Evolutionary conservation across 352 stramenopile genomes (phyloP), one percentile per base, ranked within the genome.

Genomic region (Globisporangium irregulare): DNA sequence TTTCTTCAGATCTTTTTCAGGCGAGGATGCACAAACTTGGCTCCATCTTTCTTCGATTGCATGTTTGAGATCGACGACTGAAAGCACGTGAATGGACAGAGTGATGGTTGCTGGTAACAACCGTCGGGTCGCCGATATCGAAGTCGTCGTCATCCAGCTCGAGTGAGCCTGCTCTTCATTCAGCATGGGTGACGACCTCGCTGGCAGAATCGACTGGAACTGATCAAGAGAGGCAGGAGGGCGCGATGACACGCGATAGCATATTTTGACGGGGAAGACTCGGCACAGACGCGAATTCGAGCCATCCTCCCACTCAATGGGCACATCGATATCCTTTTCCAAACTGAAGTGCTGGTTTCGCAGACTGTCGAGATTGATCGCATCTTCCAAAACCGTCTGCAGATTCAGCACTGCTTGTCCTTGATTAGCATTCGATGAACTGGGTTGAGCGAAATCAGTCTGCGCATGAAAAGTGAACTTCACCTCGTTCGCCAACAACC

Each of bases 361-460:
- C 15, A 27, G 36, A 20, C 60, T n/a, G 8, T 29, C 10, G 24
- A 24, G 2, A 22, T 34, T 34, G 6, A 25, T 9, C 46, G 18
- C n/a, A 24, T 36, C 20, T 5, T 24, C 9, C 1, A 51, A 61
- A 20, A 22, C 55, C n/a, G 1, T 32, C 34, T 67, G 55, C 12
- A 81, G 53, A 62, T 78, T 64, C 22, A 81, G 54, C 36, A 43
- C 34, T n/a, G 74, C 74, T 22, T 79, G 66, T 29, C 75, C 72
- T 36, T 62, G 56, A 2, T 54, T 56, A 5, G 56, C 64, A 51
- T 67, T 54, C 22, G 62, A 64, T 8, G 64, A 70, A 15, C 70
- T 70, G 7, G 57, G 43, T 25, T 60, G 57, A 56, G 71, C 55
- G 25, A 79, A 77, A 27, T 74, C 70, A 51, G 67, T 73, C 66